These are phyloP conservation scores for Lactarius psammicola DNA, from an alignment of 768 basidiomycete genomes.

Conservation along the genomic window DNA sequence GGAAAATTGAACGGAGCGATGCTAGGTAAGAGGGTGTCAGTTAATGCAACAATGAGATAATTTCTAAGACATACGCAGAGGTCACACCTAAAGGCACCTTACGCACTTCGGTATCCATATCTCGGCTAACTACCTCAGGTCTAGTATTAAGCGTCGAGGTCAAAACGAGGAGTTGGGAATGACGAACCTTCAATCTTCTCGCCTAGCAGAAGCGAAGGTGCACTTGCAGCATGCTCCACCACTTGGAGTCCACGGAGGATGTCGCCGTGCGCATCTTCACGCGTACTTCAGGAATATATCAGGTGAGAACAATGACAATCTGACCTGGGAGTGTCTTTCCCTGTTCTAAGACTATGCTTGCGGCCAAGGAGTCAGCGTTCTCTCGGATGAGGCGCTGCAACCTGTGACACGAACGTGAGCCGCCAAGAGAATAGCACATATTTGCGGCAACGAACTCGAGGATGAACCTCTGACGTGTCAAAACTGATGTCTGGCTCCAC, in stretches of 20 bases:
- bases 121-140: conserved; percentile 66
- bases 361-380: conserved; percentile 82
- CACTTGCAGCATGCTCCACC: conserved; percentile 74
- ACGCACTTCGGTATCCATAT: conserved; percentile 93
- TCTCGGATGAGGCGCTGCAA: conserved; percentile 84
- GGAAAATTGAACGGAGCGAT: conserved; percentile 90
- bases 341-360: conserved; percentile 90
- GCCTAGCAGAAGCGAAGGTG: conserved; percentile 82
- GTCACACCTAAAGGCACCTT: conserved; percentile 86
- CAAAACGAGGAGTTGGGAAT: not conserved
- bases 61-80: conserved; percentile 45
- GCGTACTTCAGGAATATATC: not conserved
- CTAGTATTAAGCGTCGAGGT: not conserved
- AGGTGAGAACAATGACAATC: conserved; percentile 26
- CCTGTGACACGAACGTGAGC: conserved; percentile 42
- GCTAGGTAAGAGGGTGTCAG: conserved; percentile 37
- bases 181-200: conserved; percentile 84
- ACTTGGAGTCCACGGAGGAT: conserved; percentile 91
- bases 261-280: conserved; percentile 89
- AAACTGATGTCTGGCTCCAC: conserved; percentile 83
- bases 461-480: conserved; percentile 84
- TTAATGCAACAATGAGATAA: not conserved
- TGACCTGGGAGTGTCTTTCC: conserved; percentile 88
- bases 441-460: conserved; percentile 66
- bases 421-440: not conserved